Evolutionary conservation across 208 protist genomes (phyloP).

Genomic region (Acanthamoeba lenticulata): DNA sequence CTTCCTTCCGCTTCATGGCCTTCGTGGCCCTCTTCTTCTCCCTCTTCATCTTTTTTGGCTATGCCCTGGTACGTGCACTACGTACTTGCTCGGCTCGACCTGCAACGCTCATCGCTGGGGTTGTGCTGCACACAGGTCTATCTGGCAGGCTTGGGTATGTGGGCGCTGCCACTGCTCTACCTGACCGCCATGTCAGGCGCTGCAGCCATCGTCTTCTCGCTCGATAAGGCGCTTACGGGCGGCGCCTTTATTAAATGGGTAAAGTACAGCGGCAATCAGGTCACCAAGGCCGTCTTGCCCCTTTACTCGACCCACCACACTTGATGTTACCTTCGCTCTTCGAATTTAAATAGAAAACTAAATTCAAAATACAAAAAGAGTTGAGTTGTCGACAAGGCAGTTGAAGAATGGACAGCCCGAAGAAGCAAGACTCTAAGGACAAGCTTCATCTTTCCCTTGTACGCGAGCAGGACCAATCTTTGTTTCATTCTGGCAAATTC

Average conservation of each 20-base stretch:
- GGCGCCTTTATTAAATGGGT: slow-evolving; percentile 47
- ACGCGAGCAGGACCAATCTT: too few relatives aligned
- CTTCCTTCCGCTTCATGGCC: neutral
- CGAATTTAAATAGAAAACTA: neutral
- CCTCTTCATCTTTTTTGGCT: slow-evolving; percentile 26
- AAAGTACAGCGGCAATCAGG: slow-evolving; percentile 54
- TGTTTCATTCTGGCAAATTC: neutral
- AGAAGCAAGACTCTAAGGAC: neutral
- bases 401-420: neutral
- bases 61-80: neutral
- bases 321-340: too few relatives aligned
- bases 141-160: neutral
- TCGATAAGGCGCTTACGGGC: neutral
- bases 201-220: neutral
- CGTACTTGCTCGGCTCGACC: neutral
- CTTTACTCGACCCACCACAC: too few relatives aligned
- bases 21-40: slow-evolving; percentile 54
- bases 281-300: slow-evolving; percentile 49
- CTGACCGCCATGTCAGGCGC: slow-evolving; percentile 6
- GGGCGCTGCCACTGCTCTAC: slow-evolving; percentile 28
- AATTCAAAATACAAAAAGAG: neutral
- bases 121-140: neutral
- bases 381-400: neutral
- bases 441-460: neutral
- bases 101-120: neutral